Conservation (phyloP, 306 rosid species). For the Quillaja saponaria region DNA sequence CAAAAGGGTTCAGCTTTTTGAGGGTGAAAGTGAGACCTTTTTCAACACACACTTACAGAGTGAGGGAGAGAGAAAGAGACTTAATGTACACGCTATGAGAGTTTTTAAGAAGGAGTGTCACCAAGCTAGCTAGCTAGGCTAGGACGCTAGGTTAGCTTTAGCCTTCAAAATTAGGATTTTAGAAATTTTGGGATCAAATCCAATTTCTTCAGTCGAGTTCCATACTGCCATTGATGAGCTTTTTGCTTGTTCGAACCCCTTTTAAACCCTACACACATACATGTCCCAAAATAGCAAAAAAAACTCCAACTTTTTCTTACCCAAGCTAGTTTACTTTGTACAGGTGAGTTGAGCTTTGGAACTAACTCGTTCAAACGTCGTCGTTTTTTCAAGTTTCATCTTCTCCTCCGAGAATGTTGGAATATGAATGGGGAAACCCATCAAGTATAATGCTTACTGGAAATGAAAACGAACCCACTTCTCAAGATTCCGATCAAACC, state of each 20-base stretch:
- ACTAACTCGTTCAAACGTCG: not conserved
- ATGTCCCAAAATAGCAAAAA: not conserved
- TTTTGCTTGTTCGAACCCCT: not conserved
- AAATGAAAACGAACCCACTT: conserved; percentile 30
- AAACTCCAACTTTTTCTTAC: not conserved
- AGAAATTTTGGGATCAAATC: conserved; percentile 20
- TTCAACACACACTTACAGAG: not conserved
- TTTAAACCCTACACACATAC: not conserved
- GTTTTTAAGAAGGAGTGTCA: conserved; percentile 8
- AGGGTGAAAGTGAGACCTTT: conserved; percentile 56
- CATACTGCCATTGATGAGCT: conserved; percentile 11
- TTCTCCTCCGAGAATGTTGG: conserved; percentile 58
- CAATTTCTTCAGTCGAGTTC: conserved; percentile 19
- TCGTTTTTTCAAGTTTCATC: not conserved
- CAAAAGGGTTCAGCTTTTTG: conserved; percentile 53
- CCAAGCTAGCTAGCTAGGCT: not conserved
- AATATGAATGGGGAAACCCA: conserved; percentile 91
- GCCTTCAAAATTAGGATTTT: conserved; percentile 37
- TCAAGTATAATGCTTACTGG: conserved; percentile 61
- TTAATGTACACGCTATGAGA: conserved; percentile 48
- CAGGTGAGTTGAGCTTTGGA: not conserved
- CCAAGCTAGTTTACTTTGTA: not conserved
- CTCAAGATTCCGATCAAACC: conserved; percentile 49
- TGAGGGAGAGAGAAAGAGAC: conserved; percentile 24
- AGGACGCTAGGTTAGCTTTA: not conserved